These are phyloP conservation scores for Coniochaeta prunicola DNA, from an alignment of 2,329 filamentous ascomycete genomes.

Conservation along the genomic window DNA sequence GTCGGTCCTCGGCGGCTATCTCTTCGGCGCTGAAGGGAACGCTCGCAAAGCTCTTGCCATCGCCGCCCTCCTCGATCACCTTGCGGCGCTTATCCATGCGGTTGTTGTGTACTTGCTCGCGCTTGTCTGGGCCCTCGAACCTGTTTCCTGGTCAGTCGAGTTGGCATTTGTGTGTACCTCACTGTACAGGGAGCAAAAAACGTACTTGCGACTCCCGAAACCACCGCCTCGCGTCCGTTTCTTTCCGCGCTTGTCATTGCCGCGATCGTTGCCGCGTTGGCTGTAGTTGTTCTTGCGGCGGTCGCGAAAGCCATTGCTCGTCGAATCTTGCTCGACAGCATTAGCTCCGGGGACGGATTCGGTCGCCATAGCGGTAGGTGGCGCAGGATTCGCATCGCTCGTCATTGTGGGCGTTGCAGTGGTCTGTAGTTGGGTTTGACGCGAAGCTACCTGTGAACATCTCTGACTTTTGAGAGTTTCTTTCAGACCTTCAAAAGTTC, in stretches of 20 bases:
- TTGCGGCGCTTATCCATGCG: conserved; percentile 49
- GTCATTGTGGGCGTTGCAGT: background rate
- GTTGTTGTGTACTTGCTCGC: conserved; percentile 40
- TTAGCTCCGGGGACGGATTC: background rate
- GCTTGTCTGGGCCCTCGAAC: conserved; percentile 30
- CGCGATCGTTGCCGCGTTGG: background rate
- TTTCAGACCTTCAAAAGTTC: background rate
- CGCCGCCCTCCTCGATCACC: conserved; percentile 32
- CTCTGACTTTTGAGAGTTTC: background rate
- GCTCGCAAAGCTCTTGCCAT: conserved; percentile 41
- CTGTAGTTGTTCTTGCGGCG: background rate
- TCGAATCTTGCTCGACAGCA: background rate
- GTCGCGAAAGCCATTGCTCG: background rate
- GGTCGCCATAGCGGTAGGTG: background rate
- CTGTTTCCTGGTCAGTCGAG: background rate
- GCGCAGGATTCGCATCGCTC: background rate
- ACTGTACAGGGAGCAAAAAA: background rate
- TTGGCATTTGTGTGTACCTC: background rate
- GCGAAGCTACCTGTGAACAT: background rate
- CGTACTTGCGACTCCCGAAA: conserved; percentile 1
- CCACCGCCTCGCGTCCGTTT: background rate
- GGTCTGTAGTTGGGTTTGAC: background rate
- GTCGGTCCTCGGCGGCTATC: conserved; percentile 77
- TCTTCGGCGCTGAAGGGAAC: conserved; percentile 65
- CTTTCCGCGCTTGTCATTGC: background rate